Base-by-base conservation (phyloP, 75 land plant genomes). In the Picea glauca region DNA sequence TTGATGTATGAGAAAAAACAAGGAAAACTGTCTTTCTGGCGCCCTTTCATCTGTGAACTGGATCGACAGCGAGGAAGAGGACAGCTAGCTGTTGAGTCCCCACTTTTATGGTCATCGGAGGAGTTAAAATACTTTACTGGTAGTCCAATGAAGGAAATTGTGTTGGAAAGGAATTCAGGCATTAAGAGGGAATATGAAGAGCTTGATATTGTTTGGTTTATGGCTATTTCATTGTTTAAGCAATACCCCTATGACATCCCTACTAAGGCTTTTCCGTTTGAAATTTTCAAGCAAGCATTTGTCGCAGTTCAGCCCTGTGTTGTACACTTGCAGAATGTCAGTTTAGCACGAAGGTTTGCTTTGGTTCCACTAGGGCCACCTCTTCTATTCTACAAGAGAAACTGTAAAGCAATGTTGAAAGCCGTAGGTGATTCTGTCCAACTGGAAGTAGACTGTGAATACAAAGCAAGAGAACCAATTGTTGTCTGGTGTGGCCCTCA, bases 1-100 rank as follows among this genome's bases (percentile, higher is more conserved):
- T n/a, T n/a, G n/a, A n/a, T n/a, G 99, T 97, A 97, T 83, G 99
- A 97, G 83, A 97, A 97, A 82, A 97, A 97, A 75, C 99, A 90
- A 80, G 99, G 99, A 58, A 94, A 93, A 78, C 87, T 91, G 74
- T 97, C 99, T 12, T 91, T 94, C 78, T 97, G 99, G 99, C 85
- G 91, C 67, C 98, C 95, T 18, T 94, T 92, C 74, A 97, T 97
- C 58, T 87, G n/a, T n/a, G 91, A 97, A 76, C 98, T 94, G 79
- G 99, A 97, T 85, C 91, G 96, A 74, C 99, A 97, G 54, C 68
- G 98, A 81, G 98, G 96, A 70, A 89, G 99, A 79, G 99, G 98
- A 20, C 98, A 94, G 80, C 72, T 97, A 65, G 99, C 95, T 74
- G 99, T 97, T 33, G 96, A 94, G 83, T 94, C 99, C 31, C 99